phyloP scores from a whole-genome alignment of 306 rosid species.

The Mucuna pruriens region DNA sequence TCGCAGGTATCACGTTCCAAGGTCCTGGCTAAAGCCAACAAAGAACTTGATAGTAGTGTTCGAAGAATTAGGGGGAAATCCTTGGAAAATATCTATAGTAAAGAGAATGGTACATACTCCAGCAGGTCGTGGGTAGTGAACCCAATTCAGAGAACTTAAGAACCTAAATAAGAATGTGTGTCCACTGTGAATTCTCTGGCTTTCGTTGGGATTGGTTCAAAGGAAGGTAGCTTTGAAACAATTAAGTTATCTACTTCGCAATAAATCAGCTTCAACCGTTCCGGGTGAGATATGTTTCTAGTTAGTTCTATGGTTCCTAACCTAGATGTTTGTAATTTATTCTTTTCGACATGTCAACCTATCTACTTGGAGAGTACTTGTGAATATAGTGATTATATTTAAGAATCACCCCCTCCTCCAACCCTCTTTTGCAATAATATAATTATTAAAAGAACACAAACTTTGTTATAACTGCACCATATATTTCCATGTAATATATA shows the following conservation, averaged over 20 bases:
- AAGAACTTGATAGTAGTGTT: constrained; percentile 72
- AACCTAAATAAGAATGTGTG: background rate
- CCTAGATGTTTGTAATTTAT: constrained; percentile 31
- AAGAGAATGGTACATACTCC: constrained; percentile 57
- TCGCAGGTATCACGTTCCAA: constrained; percentile 88
- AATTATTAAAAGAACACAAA: too few species aligned
- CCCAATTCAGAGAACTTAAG: constrained; percentile 39
- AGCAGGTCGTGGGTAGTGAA: background rate
- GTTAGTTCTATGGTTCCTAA: background rate
- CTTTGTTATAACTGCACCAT: too few species aligned
- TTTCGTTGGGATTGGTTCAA: constrained; percentile 6
- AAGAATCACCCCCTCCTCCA: too few species aligned
- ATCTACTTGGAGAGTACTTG: background rate
- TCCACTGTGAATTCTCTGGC: background rate
- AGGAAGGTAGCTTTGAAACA: constrained; percentile 4
- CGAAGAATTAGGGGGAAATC: constrained; percentile 93
- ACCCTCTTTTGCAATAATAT: too few species aligned
- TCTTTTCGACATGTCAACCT: background rate
- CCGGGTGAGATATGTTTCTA: background rate
- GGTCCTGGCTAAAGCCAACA: constrained; percentile 92
- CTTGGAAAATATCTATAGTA: constrained; percentile 66
- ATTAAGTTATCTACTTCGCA: constrained; percentile 19
- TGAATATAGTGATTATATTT: background rate
- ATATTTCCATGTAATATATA: background rate
- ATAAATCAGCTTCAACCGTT: constrained; percentile 4